These are phyloP conservation scores for Gorgonomyces haynaldii DNA, from an alignment of 192 early-diverging fungal genomes.

Conservation along the genomic window DNA sequence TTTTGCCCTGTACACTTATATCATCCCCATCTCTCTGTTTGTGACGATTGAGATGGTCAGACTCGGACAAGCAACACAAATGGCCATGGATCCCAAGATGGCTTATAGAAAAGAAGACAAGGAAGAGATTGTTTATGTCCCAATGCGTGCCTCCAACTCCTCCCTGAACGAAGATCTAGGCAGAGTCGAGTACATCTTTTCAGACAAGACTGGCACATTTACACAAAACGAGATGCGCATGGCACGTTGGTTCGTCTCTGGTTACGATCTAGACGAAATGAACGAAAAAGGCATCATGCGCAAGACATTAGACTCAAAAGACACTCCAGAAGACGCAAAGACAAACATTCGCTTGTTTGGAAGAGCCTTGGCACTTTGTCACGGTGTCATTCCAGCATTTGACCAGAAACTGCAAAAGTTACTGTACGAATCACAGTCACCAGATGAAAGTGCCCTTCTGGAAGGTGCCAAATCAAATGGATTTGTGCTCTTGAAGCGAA, in stretches of 20 bases:
- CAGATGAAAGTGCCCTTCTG: constrained; percentile 44
- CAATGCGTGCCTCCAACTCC: constrained; percentile 35
- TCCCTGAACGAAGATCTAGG: constrained; percentile 73
- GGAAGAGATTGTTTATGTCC: constrained; percentile 12
- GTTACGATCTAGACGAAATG: constrained; percentile 61
- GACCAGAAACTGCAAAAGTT: constrained; percentile 32
- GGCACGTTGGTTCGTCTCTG: constrained; percentile 58
- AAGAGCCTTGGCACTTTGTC: constrained; percentile 67
- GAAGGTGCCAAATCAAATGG: constrained; percentile 38
- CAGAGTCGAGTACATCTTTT: constrained; percentile 77
- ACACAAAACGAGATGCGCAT: constrained; percentile 45
- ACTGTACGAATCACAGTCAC: constrained; percentile 85
- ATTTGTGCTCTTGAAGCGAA: constrained; percentile 26
- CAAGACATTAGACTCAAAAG: constrained; percentile 29
- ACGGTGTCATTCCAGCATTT: constrained; percentile 48
- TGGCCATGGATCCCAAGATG: constrained; percentile 57
- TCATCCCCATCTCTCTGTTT: constrained; percentile 66
- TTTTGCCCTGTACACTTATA: constrained; percentile 52
- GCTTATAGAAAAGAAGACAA: constrained; percentile 3
- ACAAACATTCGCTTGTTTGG: constrained; percentile 38
- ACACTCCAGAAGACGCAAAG: not conserved
- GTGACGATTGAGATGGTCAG: constrained; percentile 61
- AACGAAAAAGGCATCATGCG: constrained; percentile 19
- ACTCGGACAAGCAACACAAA: constrained; percentile 49
- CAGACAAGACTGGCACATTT: constrained; percentile 51